Evolutionary conservation across 495 filamentous ascomycete genomes (phyloP).

Genomic region (Aspergillus bertholletiae): DNA sequence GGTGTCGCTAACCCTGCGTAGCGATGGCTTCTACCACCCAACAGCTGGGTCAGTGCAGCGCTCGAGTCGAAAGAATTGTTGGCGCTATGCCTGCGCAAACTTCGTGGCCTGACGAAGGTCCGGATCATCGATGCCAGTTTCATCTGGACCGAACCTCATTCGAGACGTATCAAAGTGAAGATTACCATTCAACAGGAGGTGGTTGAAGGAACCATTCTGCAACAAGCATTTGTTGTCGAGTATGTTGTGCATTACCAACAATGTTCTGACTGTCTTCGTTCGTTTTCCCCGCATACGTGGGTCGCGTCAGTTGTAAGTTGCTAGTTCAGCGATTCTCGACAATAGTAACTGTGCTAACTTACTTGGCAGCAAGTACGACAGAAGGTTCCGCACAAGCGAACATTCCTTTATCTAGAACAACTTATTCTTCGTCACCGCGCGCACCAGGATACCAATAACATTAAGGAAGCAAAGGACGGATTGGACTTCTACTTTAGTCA

Average conservation of each 20-base stretch:
- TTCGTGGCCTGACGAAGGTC: conserved; percentile 78
- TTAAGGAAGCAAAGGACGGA: conserved; percentile 90
- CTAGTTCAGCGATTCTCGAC: no score
- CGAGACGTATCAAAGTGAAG: conserved; percentile 82
- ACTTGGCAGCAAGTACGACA: conserved; percentile 71
- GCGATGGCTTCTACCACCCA: conserved; percentile 85
- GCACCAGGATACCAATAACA: conserved; percentile 92
- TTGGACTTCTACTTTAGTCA: conserved; percentile 92
- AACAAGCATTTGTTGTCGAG: conserved; percentile 92
- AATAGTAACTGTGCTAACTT: not conserved
- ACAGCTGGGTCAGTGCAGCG: conserved; percentile 75
- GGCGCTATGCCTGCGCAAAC: conserved; percentile 79
- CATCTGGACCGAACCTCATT: conserved; percentile 98
- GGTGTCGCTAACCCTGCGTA: conserved; percentile 77
- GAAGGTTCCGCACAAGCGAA: conserved; percentile 95
- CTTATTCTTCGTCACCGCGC: conserved; percentile 90
- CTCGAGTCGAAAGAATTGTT: conserved; percentile 87
- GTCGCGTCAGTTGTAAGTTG: no score
- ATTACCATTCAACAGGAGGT: conserved; percentile 85
- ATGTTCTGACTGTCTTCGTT: conserved; percentile 88
- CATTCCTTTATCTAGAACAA: conserved; percentile 95
- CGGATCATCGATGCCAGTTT: conserved; percentile 93
- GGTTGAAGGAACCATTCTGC: conserved; percentile 72
- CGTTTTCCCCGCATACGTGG: conserved; percentile 90
- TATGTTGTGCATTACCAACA: conserved; percentile 87